Evolutionary conservation across 257 asterid genomes (phyloP), one percentile per base, ranked within the genome.

Genomic region (Striga asiatica): DNA sequence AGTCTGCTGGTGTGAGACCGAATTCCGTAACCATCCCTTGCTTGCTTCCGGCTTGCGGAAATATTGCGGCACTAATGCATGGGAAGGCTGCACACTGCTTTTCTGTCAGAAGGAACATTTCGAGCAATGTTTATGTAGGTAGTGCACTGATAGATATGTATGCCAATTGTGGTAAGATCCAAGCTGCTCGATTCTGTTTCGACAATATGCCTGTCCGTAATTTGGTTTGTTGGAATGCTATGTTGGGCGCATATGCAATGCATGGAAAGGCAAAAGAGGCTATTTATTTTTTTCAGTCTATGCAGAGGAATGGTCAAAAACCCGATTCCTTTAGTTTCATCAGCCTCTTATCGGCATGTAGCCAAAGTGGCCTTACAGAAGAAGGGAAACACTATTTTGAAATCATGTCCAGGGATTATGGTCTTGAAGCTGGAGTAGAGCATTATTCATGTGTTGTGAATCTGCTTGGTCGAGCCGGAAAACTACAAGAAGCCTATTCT

Each of bases 31-130:
- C 97, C 21, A 76, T 85, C 61, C 82, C 97, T 62, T 79, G 91
- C 70, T 46, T 85, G 84, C 96, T 89, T 72, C 86, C 97, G 0
- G 97, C 94, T 53, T 89, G 93, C 71, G 94, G 96, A 8, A 85
- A 82, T 64, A 78, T 83, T 48, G 94, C 95, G 10, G 96, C 94
- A 49, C 68, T 85, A 32, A 62, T 75, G 64, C 92, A 85, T 61
- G 97, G 97, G 38, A 83, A 85, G 65, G 84, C 93, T 41, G 81
- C 82, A 22, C 94, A 89, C 68, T 79, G 96, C 73, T 89, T 79
- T 74, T 69, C 93, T 20, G 66, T 85, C 42, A 79, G 75, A 76
- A 66, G 65, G 53, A 75, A 76, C 45, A 77, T 78, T 64, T 60
- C 61, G 14, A 64, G 54, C 35, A 81, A 81, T 54, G 84, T 85